Evolutionary conservation across 139 green algal genomes (phyloP), one percentile per base, ranked within the genome.

Genomic region (Chlorella vulgaris): DNA sequence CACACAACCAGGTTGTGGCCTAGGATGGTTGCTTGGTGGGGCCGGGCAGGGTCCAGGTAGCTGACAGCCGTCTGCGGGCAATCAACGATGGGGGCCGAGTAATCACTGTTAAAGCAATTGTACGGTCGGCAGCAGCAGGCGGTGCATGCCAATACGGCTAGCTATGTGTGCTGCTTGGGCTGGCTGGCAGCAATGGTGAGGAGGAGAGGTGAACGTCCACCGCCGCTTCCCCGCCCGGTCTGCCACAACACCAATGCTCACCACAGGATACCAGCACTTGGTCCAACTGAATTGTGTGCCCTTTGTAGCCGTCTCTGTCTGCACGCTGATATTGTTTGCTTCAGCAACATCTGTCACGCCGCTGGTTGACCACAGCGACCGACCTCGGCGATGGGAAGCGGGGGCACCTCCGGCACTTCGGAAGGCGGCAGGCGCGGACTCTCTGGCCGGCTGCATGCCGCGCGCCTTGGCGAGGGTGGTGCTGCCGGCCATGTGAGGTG

Each of bases 1-100:
- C 71, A 79, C 69, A 62, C 69, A 18, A 39, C 69, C 42, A 76
- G 42, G 69, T 76, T 53, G 43, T 76, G 42, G 1, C 69, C 69
- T n/a, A 76, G 42, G 15, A 76, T 31, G 1, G 43, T 62, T 1
- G 51, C 21, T 22, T 40, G 42, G 69, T 51, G 51, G 69, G 69
- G 69, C 21, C 28, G n/a, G 43, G 69, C 7, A 18, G 69, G 69
- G 42, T 76, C 43, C 42, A 76, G 43, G 18, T 63, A 63, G 42
- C 62, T 42, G n/a, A 76, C n/a, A 3, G 69, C 69, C 6, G 69
- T 76, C 69, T 76, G 69, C 3, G 28, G 8, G 2, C 8, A 2
- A 53, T 8, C 18, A 33, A 55, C 10, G 31, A 26, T 35, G 35
- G 65, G 10, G n/a, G n/a, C n/a, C n/a, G n/a, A n/a, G n/a, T n/a